Evolutionary conservation across 805 yeast species (phyloP).

Genomic region (Kuraishia floccosa): DNA sequence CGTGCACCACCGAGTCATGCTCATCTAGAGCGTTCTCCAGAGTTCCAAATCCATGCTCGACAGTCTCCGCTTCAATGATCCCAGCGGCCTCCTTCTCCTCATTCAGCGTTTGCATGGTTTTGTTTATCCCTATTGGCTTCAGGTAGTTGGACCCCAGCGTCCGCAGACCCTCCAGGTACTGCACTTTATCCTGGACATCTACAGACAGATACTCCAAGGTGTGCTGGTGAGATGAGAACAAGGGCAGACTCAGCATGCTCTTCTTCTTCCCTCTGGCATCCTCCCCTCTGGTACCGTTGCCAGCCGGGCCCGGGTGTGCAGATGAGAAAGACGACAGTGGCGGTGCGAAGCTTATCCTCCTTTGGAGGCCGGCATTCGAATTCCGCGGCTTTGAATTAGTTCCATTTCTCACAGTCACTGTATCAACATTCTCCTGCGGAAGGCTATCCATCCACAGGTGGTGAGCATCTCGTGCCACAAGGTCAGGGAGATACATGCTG

Average conservation of each 20-base stretch:
- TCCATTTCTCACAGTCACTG: too few species aligned
- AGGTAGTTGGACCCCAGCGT: constrained; percentile 35
- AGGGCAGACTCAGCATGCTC: not conserved
- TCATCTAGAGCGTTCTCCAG: constrained; percentile 1
- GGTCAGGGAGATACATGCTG: constrained; percentile 37
- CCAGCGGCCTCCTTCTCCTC: constrained; percentile 8
- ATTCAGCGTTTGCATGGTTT: constrained; percentile 32
- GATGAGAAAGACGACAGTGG: constrained; percentile 45
- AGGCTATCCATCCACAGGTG: constrained; percentile 24
- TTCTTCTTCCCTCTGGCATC: not conserved
- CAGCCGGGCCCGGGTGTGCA: constrained; percentile 23
- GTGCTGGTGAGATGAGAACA: not conserved
- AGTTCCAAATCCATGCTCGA: constrained; percentile 7
- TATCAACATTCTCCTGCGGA: too few species aligned
- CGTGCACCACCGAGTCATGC: not conserved
- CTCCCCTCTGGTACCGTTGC: not conserved
- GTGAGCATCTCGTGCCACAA: constrained; percentile 33
- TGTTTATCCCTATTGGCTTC: constrained; percentile 48
- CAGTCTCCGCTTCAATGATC: constrained; percentile 9
- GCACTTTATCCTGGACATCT: constrained; percentile 11
- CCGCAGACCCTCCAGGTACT: constrained; percentile 20
- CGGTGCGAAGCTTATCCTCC: constrained; percentile 24
- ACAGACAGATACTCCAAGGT: constrained; percentile 9
- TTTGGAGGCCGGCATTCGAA: too few species aligned
- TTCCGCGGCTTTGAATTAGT: too few species aligned